phyloP scores from a whole-genome alignment of 2,329 filamentous ascomycete species.

The Madurella mycetomatis region DNA sequence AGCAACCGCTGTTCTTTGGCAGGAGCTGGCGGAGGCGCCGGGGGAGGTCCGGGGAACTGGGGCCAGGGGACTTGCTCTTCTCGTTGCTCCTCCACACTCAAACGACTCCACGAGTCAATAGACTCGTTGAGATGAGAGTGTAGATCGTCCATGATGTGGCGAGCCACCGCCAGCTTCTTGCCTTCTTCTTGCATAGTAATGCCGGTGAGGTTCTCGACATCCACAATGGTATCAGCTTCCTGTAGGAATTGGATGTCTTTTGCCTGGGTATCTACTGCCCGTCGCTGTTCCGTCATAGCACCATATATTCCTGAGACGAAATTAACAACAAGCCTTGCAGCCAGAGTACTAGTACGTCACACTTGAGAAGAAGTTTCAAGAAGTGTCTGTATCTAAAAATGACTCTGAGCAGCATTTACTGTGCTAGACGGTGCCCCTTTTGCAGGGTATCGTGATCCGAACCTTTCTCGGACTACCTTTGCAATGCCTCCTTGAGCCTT shows the following conservation, averaged over 20 bases:
- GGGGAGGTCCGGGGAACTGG: not conserved
- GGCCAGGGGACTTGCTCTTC: not conserved
- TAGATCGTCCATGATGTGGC: slow-evolving; percentile 1
- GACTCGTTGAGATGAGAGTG: not conserved
- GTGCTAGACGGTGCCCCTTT: too few relatives aligned
- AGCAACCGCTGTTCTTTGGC: not conserved
- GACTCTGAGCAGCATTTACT: too few relatives aligned
- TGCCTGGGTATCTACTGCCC: not conserved
- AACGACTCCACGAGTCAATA: not conserved
- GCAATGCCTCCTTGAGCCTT: too few relatives aligned
- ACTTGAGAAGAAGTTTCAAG: not conserved
- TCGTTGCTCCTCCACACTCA: not conserved
- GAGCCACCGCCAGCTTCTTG: not conserved
- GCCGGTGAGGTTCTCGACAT: not conserved
- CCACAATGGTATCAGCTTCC: not conserved
- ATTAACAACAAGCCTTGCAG: not conserved
- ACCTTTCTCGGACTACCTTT: too few relatives aligned
- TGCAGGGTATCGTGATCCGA: too few relatives aligned
- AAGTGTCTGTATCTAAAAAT: too few relatives aligned
- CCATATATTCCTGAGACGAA: not conserved
- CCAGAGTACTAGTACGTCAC: not conserved
- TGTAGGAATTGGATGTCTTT: not conserved
- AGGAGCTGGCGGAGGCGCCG: not conserved
- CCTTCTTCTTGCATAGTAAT: not conserved
- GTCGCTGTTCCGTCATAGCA: not conserved